phyloP scores from a whole-genome alignment of 441 rosid genomes.

The Metrosideros polymorpha region DNA sequence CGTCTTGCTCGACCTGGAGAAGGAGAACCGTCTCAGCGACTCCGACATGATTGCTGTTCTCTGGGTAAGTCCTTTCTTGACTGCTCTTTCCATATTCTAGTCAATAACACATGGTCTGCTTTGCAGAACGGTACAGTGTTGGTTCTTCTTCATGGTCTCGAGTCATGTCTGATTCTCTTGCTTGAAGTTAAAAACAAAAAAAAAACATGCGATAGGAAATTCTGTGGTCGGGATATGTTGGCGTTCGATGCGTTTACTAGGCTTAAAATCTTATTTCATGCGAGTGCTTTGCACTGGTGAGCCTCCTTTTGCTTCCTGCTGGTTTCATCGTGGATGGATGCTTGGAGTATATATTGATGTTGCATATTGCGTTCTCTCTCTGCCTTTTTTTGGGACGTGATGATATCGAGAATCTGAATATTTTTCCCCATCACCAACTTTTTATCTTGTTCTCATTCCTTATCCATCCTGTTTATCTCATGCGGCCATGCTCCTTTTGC shows the following conservation, averaged over 20 bases:
- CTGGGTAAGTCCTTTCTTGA: slow-evolving; percentile 36
- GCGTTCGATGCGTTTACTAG: neutral
- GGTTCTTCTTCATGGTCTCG: neutral
- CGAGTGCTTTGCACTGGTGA: neutral
- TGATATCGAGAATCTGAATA: slow-evolving; percentile 16
- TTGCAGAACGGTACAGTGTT: neutral
- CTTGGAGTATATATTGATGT: neutral
- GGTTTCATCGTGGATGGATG: neutral
- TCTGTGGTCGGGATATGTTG: neutral
- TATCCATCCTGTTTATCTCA: neutral
- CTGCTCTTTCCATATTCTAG: neutral
- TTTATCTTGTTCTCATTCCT: slow-evolving; percentile 1
- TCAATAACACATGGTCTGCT: neutral
- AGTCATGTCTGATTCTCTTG: neutral
- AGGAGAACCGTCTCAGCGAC: slow-evolving; percentile 37
- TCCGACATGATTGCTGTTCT: slow-evolving; percentile 75
- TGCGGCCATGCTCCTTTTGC: neutral
- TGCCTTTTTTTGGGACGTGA: neutral
- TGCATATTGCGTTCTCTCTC: neutral
- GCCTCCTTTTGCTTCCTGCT: neutral
- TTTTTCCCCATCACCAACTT: neutral
- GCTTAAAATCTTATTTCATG: neutral
- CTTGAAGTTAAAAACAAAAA: too few relatives aligned
- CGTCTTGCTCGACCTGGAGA: slow-evolving; percentile 57
- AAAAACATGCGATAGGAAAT: neutral